A percentile compares a stretch with the other conserved stretches of the same genome.
Evolutionary conservation across 305 asterid genomes (phyloP).

Genomic region (Fraxinus sp.): DNA sequence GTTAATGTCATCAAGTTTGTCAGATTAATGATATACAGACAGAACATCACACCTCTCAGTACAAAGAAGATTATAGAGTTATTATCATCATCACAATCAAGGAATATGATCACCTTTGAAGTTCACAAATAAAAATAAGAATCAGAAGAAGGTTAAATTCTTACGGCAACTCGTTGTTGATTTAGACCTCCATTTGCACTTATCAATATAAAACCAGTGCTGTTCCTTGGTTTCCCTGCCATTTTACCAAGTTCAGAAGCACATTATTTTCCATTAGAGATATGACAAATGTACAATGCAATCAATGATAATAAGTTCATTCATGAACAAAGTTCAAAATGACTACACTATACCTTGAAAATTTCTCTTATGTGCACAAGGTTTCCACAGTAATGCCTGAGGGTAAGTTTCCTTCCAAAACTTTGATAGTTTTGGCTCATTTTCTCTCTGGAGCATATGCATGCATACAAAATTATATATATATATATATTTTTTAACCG

Average conservation of each 20-base stretch:
- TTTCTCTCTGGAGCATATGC: slow-evolving; percentile 42
- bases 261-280: slow-evolving; percentile 24
- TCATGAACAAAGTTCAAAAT: slow-evolving; percentile 1
- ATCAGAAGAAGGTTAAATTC: slow-evolving; percentile 19
- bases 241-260: slow-evolving; percentile 40
- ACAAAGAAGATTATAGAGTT: neutral
- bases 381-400: slow-evolving; percentile 68
- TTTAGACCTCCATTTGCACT: slow-evolving; percentile 96
- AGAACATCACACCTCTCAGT: neutral
- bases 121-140: neutral
- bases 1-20: neutral
- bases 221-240: slow-evolving; percentile 54
- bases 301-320: neutral
- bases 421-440: slow-evolving; percentile 38
- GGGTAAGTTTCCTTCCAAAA: slow-evolving; percentile 70
- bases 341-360: slow-evolving; percentile 37
- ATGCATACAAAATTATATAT: neutral
- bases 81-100: neutral
- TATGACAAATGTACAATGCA: neutral
- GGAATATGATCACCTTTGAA: neutral
- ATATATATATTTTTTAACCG: neutral
- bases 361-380: slow-evolving; percentile 61
- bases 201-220: slow-evolving; percentile 63
- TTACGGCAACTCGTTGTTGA: slow-evolving; percentile 95
- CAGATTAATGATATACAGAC: neutral